phyloP scores from a whole-genome alignment of 306 rosid genomes.

The Ochetophila trinervis region DNA sequence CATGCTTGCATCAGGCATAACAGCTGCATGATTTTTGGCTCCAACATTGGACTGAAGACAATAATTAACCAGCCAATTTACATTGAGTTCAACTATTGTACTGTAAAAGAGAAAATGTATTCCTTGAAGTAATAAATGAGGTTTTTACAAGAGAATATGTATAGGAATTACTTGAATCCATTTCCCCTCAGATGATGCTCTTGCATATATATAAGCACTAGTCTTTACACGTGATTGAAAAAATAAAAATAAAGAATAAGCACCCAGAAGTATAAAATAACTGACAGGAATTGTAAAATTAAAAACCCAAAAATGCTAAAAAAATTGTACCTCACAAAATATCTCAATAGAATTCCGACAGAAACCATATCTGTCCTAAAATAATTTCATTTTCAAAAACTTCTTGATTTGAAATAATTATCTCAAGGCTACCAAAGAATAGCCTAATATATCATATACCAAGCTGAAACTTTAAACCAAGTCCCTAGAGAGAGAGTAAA shows the following conservation, averaged over 20 bases:
- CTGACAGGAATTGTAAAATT: not conserved
- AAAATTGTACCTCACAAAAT: no score
- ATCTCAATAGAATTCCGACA: no score
- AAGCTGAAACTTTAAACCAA: no score
- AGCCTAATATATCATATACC: no score
- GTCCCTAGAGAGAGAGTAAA: not conserved
- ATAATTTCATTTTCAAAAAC: no score
- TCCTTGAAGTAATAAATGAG: constrained; percentile 24
- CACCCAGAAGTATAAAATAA: not conserved
- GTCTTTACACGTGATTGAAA: constrained; percentile 47
- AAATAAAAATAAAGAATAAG: constrained; percentile 2
- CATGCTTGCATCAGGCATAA: constrained; percentile 78
- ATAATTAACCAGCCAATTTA: constrained; percentile 26
- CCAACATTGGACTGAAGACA: constrained; percentile 83
- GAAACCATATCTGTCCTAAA: no score
- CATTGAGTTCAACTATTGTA: constrained; percentile 22
- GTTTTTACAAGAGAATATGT: no score
- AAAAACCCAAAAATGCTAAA: no score
- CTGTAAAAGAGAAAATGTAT: constrained; percentile 12
- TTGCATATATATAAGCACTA: constrained; percentile 78
- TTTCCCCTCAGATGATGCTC: constrained; percentile 86
- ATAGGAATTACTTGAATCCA: constrained; percentile 93
- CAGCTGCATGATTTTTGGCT: constrained; percentile 86
- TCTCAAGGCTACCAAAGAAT: no score
- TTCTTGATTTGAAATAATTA: no score